Evolutionary conservation across 2,329 filamentous ascomycete genomes (phyloP).

Genomic region (Sporothrix luriei): DNA sequence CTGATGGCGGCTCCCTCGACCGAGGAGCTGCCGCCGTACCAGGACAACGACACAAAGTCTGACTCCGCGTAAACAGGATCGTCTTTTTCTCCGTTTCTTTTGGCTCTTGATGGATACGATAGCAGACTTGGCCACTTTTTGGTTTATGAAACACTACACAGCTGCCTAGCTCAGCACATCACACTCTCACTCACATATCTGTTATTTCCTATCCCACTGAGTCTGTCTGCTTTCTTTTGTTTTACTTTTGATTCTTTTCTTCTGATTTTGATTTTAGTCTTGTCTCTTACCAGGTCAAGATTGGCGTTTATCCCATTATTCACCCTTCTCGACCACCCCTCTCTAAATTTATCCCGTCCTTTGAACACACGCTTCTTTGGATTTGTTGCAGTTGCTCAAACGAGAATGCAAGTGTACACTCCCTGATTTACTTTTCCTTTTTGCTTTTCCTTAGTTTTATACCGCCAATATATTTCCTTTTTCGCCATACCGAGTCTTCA

Average conservation of each 20-base stretch:
- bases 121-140: not conserved
- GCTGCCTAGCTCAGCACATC: conserved; percentile 10
- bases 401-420: conserved; percentile 4
- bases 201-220: conserved; percentile 9
- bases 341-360: not conserved
- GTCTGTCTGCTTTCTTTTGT: not conserved
- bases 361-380: not conserved
- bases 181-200: not conserved
- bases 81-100: not conserved
- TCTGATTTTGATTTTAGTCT: not conserved
- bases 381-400: not conserved
- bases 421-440: not conserved
- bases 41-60: conserved; percentile 38
- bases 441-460: not conserved
- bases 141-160: not conserved
- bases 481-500: not conserved
- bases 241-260: too few species aligned
- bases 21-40: conserved; percentile 33
- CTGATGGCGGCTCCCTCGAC: conserved; percentile 45
- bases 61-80: not conserved
- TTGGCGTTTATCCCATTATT: conserved; percentile 16
- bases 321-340: not conserved
- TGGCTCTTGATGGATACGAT: not conserved
- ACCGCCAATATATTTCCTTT: conserved; percentile 10
- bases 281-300: not conserved